These are phyloP conservation scores for Suillus plorans DNA, from an alignment of 768 basidiomycete species.

Conservation along the genomic window DNA sequence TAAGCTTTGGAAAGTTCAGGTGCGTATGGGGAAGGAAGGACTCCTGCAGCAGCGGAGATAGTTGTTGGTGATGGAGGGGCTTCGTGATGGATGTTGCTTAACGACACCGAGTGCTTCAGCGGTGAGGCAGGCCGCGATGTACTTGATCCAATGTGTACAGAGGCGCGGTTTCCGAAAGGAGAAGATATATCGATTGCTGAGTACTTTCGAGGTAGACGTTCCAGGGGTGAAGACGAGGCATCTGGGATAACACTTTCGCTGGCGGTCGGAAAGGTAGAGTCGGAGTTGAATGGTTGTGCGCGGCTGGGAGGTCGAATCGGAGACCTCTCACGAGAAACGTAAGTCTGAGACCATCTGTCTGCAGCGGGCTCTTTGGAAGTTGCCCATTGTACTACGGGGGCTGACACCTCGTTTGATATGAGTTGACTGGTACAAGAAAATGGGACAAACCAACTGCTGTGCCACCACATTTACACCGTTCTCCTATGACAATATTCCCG, in stretches of 20 bases:
- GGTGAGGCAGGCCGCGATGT: slow-evolving; percentile 60
- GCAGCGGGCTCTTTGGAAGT: slow-evolving; percentile 41
- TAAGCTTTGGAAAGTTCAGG: slow-evolving; percentile 79
- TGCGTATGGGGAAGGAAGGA: slow-evolving; percentile 59
- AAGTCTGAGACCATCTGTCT: slow-evolving; percentile 83
- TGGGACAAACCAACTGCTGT: slow-evolving; percentile 65
- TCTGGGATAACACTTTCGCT: slow-evolving; percentile 12
- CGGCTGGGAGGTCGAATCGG: slow-evolving; percentile 35
- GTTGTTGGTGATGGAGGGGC: slow-evolving; percentile 36
- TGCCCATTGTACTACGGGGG: slow-evolving; percentile 67
- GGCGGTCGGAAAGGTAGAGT: slow-evolving; percentile 5
- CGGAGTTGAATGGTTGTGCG: slow-evolving; percentile 10
- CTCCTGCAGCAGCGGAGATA: slow-evolving; percentile 55
- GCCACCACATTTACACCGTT: slow-evolving; percentile 81
- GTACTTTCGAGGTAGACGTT: slow-evolving; percentile 52
- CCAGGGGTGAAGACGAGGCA: slow-evolving; percentile 22
- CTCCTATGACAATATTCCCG: slow-evolving; percentile 74
- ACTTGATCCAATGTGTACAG: slow-evolving; percentile 56
- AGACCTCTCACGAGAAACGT: slow-evolving; percentile 57
- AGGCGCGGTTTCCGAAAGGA: slow-evolving; percentile 46
- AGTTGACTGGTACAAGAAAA: slow-evolving; percentile 1
- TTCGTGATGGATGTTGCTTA: slow-evolving; percentile 6
- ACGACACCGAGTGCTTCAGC: slow-evolving; percentile 40
- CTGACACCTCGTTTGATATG: slow-evolving; percentile 37
- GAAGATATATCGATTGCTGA: slow-evolving; percentile 32